Base-by-base conservation (phyloP, 1,284 basidiomycete genomes). In the Prillingera fragicola region DNA sequence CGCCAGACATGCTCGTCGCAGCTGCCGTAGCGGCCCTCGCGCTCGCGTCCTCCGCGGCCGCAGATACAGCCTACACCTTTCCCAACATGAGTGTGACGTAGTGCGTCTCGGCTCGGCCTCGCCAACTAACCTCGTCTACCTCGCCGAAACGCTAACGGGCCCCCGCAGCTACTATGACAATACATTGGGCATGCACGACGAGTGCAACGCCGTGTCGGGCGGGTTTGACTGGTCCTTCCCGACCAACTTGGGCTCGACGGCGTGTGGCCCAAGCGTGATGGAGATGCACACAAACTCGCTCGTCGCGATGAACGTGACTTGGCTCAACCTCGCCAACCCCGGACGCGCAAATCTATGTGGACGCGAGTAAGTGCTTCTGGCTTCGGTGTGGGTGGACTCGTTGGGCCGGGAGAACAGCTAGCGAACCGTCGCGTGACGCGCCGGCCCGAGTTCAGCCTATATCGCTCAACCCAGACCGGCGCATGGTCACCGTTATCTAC, bases 121-220 rank as follows among this genome's bases (percentile, higher is more conserved):
- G 14, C 40, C 12, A 10, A 31, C n/a, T 8, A n/a, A n/a, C 18
- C 10, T 13, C 25, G 12, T 24, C 32, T 39, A 24, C 39, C 32
- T 7, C 25, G 25, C 8, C 25, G 25, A 13, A 7, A 26, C 25
- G 25, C 8, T 26, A 13, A 29, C 15, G 14, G n/a, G n/a, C 8
- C 27, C 27, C 4, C 27, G 13, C 40, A 52, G 50, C 43, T 52
- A 52, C 50, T 52, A 52, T 22, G 50, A 52, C 46, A 37, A 45
- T 37, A 24, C 15, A 3, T 12, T 24, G 36, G 40, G 9, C 28
- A n/a, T 19, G 8, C 29, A 41, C 38, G 25, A 25, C 15, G 22
- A 24, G n/a, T 51, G 49, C 45, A 28, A 41, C 5, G 26, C 22
- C 7, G 23, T 29, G 5, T 21, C 24, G 14, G 49, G 49, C 18